Conservation (phyloP, 192 early-diverging fungal genomes). For the Backusella tarrabulga region DNA sequence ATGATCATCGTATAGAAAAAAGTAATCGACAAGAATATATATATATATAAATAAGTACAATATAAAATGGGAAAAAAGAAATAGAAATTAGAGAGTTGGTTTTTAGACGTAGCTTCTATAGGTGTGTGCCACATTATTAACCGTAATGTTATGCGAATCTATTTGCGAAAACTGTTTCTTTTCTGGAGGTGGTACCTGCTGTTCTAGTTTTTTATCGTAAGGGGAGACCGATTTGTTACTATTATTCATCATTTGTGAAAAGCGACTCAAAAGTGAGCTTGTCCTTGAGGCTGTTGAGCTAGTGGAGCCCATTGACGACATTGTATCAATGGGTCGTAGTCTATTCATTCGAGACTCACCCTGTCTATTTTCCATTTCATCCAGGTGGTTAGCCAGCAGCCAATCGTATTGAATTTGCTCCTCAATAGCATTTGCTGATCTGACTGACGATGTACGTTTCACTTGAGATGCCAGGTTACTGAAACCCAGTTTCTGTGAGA, state of each 20-base stretch:
- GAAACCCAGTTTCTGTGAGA: constrained; percentile 25
- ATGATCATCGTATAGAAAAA: not conserved
- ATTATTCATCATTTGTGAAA: constrained; percentile 12
- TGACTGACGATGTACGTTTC: constrained; percentile 2
- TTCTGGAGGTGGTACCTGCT: not conserved
- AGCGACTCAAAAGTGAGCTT: not conserved
- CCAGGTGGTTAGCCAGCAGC: constrained; percentile 4
- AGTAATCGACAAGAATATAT: not conserved
- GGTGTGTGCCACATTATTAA: not conserved
- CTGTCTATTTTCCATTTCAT: not conserved
- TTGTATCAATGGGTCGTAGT: not conserved
- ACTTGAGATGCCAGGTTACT: constrained; percentile 10
- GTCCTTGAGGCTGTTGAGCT: not conserved
- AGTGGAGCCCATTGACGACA: not conserved
- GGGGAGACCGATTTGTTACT: not conserved
- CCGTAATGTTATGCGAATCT: not conserved
- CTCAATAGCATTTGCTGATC: not conserved
- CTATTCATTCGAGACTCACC: not conserved
- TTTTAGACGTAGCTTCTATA: constrained; percentile 9
- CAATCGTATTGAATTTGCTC: constrained; percentile 5
- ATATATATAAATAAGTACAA: not conserved
- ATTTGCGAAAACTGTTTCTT: not conserved
- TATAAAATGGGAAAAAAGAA: not conserved
- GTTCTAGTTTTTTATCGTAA: not conserved
- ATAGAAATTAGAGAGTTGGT: too few species aligned